Percentiles rank a stretch among this genome's conserved stretches.
These are phyloP conservation scores for Fusarium guadeloupense DNA, from an alignment of 2,329 filamentous ascomycete genomes.

Conservation along the genomic window DNA sequence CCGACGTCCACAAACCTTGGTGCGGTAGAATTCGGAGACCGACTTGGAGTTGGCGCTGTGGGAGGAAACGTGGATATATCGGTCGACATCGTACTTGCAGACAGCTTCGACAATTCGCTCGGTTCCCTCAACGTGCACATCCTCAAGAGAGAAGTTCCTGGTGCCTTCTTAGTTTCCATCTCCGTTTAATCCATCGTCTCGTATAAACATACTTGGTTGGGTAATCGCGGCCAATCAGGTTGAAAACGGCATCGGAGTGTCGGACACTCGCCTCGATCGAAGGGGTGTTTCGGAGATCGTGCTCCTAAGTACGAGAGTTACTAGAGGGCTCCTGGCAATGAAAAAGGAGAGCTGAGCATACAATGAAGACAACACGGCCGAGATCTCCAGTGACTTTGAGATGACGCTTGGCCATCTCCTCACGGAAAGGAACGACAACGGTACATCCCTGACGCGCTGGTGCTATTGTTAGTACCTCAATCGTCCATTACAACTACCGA, in stretches of 20 bases:
- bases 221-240: conserved; percentile 92
- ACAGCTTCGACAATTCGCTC: conserved; percentile 93
- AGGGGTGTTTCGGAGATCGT: conserved; percentile 90
- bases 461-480: conserved; percentile 34
- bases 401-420: conserved; percentile 98
- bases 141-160: conserved; percentile 91
- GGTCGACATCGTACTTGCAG: conserved; percentile 97
- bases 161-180: conserved; percentile 33
- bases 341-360: conserved; percentile 54
- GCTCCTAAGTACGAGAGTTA: conserved; percentile 69
- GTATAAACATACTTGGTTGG: conserved; percentile 79
- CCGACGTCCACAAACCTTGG: conserved; percentile 69
- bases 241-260: conserved; percentile 98
- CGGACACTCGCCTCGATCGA: conserved; percentile 97
- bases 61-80: conserved; percentile 95
- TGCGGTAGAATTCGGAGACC: conserved; percentile 86
- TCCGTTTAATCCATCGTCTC: not conserved
- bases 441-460: conserved; percentile 91
- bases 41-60: conserved; percentile 88
- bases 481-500: not conserved
- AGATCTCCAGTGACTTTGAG: conserved; percentile 96
- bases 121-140: conserved; percentile 92
- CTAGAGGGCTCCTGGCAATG: conserved; percentile 4
- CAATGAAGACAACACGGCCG: conserved; percentile 86
- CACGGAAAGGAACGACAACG: conserved; percentile 90